Conservation (phyloP, 192 early-diverging fungal species). For the Entomortierella chlamydospora region DNA sequence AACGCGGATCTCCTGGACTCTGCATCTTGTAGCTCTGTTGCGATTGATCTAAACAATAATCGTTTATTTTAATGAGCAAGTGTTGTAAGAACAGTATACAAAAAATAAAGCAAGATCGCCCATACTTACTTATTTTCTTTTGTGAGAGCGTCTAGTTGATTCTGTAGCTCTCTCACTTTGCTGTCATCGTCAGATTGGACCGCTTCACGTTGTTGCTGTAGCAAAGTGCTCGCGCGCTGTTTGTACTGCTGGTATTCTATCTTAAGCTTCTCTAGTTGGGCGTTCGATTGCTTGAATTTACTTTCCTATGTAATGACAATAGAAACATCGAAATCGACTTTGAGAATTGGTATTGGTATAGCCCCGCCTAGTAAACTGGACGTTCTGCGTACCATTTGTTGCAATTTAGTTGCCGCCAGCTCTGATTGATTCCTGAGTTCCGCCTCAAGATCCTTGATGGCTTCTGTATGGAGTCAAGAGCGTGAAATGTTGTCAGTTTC, state of each 20-base stretch:
- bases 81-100: not conserved
- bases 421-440: conserved; percentile 55
- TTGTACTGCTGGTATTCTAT: conserved; percentile 69
- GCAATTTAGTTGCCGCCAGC: conserved; percentile 39
- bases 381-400: conserved; percentile 53
- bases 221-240: conserved; percentile 60
- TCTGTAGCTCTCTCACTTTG: conserved; percentile 30
- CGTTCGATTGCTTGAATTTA: conserved; percentile 57
- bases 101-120: not conserved
- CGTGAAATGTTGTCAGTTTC: not conserved
- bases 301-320: conserved; percentile 42
- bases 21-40: conserved; percentile 30
- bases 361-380: not conserved
- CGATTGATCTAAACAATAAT: conserved; percentile 13
- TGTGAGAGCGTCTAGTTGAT: conserved; percentile 29
- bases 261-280: conserved; percentile 58
- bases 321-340: not conserved
- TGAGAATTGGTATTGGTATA: not conserved
- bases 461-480: conserved; percentile 32
- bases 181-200: conserved; percentile 34
- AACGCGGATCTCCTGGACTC: conserved; percentile 16
- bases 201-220: conserved; percentile 56
- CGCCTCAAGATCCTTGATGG: conserved; percentile 40
- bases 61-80: too few species aligned
- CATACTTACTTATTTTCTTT: conserved; percentile 46